Conservation (phyloP, 306 rosid species). For the Crotalaria pallida region DNA sequence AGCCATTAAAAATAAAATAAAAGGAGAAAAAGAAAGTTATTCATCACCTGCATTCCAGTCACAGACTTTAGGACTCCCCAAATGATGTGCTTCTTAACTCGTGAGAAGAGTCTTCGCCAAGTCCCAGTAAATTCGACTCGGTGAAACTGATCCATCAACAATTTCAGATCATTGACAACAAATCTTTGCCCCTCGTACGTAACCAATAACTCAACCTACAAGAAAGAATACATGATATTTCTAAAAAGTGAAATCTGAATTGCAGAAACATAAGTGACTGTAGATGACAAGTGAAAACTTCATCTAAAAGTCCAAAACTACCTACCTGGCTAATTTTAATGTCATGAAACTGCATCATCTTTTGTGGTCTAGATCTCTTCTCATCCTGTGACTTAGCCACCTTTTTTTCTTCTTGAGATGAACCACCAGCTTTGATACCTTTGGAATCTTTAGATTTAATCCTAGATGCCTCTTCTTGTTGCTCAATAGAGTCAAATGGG, state of each 20-base stretch:
- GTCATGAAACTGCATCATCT: slow-evolving; percentile 81
- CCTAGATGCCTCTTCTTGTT: slow-evolving; percentile 57
- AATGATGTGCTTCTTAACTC: slow-evolving; percentile 93
- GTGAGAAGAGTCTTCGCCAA: slow-evolving; percentile 88
- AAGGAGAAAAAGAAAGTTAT: slow-evolving; percentile 5
- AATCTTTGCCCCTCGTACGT: slow-evolving; percentile 88
- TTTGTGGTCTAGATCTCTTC: slow-evolving; percentile 69
- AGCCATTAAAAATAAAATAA: slow-evolving; percentile 2
- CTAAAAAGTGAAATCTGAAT: slow-evolving; percentile 9
- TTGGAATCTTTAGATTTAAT: slow-evolving; percentile 72
- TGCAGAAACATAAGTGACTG: background rate
- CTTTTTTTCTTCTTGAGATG: slow-evolving; percentile 75
- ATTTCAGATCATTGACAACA: slow-evolving; percentile 75
- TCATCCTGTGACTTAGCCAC: slow-evolving; percentile 54
- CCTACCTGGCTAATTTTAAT: slow-evolving; percentile 96
- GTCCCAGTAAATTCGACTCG: slow-evolving; percentile 85
- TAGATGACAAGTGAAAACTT: background rate
- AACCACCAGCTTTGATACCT: slow-evolving; percentile 57
- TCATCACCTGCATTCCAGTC: slow-evolving; percentile 92
- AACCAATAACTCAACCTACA: slow-evolving; percentile 78
- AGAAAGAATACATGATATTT: slow-evolving; percentile 5
- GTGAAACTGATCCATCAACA: slow-evolving; percentile 92
- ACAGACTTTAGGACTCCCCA: slow-evolving; percentile 99
- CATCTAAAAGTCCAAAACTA: slow-evolving; percentile 18
- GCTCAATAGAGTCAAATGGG: slow-evolving; percentile 45